Base-by-base conservation (phyloP, 768 basidiomycete genomes). In the Tricholoma sp. region DNA sequence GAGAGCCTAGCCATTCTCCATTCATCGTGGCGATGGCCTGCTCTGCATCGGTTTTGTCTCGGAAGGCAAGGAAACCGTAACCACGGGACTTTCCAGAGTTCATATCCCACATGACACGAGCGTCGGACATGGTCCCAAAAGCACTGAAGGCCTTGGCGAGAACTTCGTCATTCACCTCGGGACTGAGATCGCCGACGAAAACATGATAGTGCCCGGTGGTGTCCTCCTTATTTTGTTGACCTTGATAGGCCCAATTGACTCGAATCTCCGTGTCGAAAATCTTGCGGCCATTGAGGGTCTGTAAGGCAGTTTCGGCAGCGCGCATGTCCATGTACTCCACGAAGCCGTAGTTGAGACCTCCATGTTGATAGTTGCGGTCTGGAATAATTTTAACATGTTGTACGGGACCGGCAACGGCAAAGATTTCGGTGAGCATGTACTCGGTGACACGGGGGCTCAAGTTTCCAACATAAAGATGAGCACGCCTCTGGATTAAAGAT, bases 21-120 rank as follows among this genome's bases (percentile, higher is more conserved):
- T 99, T 99, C 97, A 99, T 99, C 58, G 96, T 95, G 32, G 91
- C 90, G 70, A 99, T 99, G 42, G 97, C 97, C 72, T 98, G 97
- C 71, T 99, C 97, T 32, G 97, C 97, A 66, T 99, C 97, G 52
- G 96, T 93, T 76, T 96, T 95, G 79, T 99, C 97, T 66, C 96
- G 84, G 83, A 98, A 98, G 2, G 96, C 95, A 61, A 98, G 83
- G 82, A 98, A 98, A 51, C 96, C 95, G 68, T 98, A 98, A 41
- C 96, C 96, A 66, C 96, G 89, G 66, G 89, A 93, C 77, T 98
- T 98, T 59, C 97, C 97, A 53, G 95, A 96, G 75, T 95, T 97
- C 94, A 98, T 98, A 71, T 99, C 97, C 96, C 96, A 98, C 96
- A 98, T 98, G 58, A 98, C 97, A 33, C 97, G 85, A 50, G 96